These are phyloP conservation scores for Aspergillus mulundensis DNA, from an alignment of 495 filamentous ascomycete genomes.

Conservation along the genomic window DNA sequence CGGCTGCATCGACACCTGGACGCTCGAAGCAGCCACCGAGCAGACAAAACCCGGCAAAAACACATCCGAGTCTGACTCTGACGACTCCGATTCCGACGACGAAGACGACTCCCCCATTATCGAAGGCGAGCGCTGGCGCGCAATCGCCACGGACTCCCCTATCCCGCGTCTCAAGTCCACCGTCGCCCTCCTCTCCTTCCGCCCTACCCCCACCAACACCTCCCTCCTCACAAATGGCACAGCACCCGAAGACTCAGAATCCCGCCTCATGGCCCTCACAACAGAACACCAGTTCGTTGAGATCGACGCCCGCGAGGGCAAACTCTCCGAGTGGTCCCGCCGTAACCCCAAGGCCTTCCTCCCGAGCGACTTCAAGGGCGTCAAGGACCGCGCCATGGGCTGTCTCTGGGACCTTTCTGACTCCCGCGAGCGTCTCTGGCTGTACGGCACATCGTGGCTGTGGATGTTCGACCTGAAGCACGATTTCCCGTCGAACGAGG, in stretches of 20 bases:
- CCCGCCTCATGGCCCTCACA: slow-evolving; percentile 71
- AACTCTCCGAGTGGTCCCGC: slow-evolving; percentile 78
- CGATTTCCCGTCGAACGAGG: slow-evolving; percentile 54
- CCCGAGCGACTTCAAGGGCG: slow-evolving; percentile 63
- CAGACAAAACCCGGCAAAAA: slow-evolving; percentile 22
- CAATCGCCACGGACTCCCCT: slow-evolving; percentile 60
- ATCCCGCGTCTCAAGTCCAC: slow-evolving; percentile 74
- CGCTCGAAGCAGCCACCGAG: slow-evolving; percentile 56
- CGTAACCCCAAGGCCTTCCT: slow-evolving; percentile 72
- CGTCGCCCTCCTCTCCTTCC: slow-evolving; percentile 71
- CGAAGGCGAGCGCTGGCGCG: slow-evolving; percentile 59
- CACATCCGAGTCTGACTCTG: slow-evolving; percentile 37
- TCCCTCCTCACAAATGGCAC: slow-evolving; percentile 35
- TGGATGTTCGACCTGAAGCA: slow-evolving; percentile 87
- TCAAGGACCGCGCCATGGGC: slow-evolving; percentile 75
- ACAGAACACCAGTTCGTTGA: slow-evolving; percentile 70
- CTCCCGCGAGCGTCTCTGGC: slow-evolving; percentile 64
- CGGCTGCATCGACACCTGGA: slow-evolving; percentile 84
- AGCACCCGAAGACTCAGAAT: slow-evolving; percentile 31
- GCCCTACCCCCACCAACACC: slow-evolving; percentile 36
- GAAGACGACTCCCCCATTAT: slow-evolving; percentile 38
- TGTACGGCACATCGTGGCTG: slow-evolving; percentile 80
- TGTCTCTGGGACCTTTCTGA: slow-evolving; percentile 72
- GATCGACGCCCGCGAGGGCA: slow-evolving; percentile 69
- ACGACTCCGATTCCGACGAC: slow-evolving; percentile 32